phyloP scores from a whole-genome alignment of 305 asterid species.

The Rubia peregrina region DNA sequence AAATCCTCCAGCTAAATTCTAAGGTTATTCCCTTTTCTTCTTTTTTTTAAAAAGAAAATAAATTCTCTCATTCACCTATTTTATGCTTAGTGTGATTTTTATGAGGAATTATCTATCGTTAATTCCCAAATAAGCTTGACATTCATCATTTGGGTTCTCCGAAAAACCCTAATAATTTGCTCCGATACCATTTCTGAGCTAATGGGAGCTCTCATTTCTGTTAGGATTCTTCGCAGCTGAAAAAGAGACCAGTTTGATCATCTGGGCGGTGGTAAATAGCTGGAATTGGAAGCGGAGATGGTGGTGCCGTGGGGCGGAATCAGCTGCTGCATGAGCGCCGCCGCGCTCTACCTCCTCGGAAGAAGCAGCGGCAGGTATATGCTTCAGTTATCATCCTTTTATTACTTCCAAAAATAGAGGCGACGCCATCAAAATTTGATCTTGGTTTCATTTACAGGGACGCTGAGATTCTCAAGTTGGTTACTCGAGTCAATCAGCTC shows the following conservation, averaged over 20 bases:
- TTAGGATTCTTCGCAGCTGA: background rate
- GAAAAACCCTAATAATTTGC: background rate
- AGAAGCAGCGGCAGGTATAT: constrained; percentile 93
- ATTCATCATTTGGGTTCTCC: too few species aligned
- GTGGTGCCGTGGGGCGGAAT: constrained; percentile 1
- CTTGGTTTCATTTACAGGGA: constrained; percentile 40
- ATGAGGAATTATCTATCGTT: background rate
- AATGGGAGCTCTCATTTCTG: background rate
- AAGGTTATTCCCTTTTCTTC: too few species aligned
- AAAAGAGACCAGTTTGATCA: background rate
- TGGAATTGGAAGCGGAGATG: background rate
- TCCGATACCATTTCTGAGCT: background rate
- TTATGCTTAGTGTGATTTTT: background rate
- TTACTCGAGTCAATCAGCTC: constrained; percentile 80
- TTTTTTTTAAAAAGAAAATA: background rate
- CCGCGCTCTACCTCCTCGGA: constrained; percentile 94
- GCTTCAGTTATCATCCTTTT: background rate
- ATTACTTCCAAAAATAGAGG: background rate
- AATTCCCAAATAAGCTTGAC: background rate
- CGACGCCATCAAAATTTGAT: background rate
- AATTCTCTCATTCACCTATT: too few species aligned
- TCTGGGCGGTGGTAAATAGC: background rate
- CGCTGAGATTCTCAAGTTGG: constrained; percentile 76
- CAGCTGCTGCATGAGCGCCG: constrained; percentile 86
- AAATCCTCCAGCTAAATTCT: background rate